Conservation (phyloP, 2,329 filamentous ascomycete species). For the Westerdykella aurantiaca region DNA sequence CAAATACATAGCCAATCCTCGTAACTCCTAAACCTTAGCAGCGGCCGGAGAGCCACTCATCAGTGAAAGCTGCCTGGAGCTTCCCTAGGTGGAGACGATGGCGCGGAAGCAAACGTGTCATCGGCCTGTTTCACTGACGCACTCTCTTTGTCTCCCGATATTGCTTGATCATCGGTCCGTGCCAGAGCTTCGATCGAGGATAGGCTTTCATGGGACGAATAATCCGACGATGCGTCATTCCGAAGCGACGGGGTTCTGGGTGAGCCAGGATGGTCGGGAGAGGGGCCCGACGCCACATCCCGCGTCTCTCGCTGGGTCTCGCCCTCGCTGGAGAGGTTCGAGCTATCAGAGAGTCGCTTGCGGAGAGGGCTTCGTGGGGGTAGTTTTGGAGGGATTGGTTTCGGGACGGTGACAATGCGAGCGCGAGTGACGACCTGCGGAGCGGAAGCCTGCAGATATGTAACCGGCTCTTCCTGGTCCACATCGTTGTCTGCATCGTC, state of each 20-base stretch:
- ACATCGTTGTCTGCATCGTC: constrained; percentile 45
- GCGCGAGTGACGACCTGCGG: constrained; percentile 69
- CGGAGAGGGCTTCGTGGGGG: constrained; percentile 68
- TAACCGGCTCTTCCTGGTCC: constrained; percentile 57
- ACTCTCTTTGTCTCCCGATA: constrained; percentile 20
- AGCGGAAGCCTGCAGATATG: constrained; percentile 58
- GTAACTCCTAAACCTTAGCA: background rate
- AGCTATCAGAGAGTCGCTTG: constrained; percentile 33
- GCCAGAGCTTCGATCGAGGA: constrained; percentile 24
- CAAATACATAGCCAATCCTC: too few relatives aligned
- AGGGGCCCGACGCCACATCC: constrained; percentile 16
- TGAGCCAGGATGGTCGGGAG: constrained; percentile 21
- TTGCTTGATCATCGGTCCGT: constrained; percentile 12
- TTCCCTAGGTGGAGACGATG: constrained; percentile 29
- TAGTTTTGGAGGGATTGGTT: constrained; percentile 69
- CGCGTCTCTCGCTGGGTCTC: constrained; percentile 2
- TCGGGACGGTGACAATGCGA: constrained; percentile 77
- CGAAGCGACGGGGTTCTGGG: constrained; percentile 32
- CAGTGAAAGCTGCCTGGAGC: constrained; percentile 28
- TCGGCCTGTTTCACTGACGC: constrained; percentile 23
- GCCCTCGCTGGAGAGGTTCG: constrained; percentile 20
- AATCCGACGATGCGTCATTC: constrained; percentile 26
- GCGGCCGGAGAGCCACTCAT: background rate
- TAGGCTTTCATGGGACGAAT: constrained; percentile 22
- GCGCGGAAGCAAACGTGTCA: constrained; percentile 41